Percentiles rank a stretch among this genome's conserved stretches.
Evolutionary conservation across 768 basidiomycete genomes (phyloP).

Genomic region (Boletus sensibilis): DNA sequence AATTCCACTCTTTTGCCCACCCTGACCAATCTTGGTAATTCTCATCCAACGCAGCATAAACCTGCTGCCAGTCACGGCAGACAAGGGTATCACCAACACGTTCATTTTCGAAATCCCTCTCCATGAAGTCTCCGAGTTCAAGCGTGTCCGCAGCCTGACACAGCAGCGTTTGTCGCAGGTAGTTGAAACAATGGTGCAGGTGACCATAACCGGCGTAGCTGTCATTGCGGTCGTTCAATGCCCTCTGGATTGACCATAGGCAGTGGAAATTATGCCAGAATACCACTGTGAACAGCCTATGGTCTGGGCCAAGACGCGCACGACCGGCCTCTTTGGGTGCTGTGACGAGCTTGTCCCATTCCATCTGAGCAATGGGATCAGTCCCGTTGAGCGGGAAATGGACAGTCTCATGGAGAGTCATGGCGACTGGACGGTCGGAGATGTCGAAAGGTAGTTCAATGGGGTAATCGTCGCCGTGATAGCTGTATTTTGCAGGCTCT

Average conservation of each 20-base stretch:
- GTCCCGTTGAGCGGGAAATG: conserved; percentile 8
- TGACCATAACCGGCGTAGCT: conserved; percentile 6
- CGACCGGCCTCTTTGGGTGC: conserved; percentile 9
- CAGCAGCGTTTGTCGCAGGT: conserved; percentile 12
- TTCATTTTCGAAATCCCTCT: conserved; percentile 7
- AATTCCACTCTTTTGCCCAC: conserved; percentile 14
- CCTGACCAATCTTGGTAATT: conserved; percentile 9
- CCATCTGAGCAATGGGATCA: conserved; percentile 3
- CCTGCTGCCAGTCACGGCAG: conserved; percentile 10
- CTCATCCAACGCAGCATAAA: conserved; percentile 2
- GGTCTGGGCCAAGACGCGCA: conserved; percentile 13
- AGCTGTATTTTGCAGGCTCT: conserved; percentile 1
- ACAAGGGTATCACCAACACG: conserved; percentile 15
- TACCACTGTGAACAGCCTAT: conserved; percentile 8
- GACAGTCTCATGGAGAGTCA: conserved; percentile 14
- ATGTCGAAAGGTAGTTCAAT: conserved; percentile 2
- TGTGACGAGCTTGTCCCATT: conserved; percentile 11
- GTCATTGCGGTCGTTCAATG: conserved; percentile 11
- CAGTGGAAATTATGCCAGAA: conserved; percentile 17
- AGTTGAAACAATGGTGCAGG: conserved; percentile 16
- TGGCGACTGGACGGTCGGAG: conserved; percentile 6
- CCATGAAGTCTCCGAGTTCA: conserved; percentile 18
- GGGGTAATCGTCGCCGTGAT: conserved; percentile 14
- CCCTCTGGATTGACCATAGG: conserved; percentile 13
- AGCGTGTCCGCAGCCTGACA: conserved; percentile 17